These are phyloP conservation scores for Omphalotus guepiniiformis DNA, from an alignment of 768 basidiomycete species.

Conservation along the genomic window DNA sequence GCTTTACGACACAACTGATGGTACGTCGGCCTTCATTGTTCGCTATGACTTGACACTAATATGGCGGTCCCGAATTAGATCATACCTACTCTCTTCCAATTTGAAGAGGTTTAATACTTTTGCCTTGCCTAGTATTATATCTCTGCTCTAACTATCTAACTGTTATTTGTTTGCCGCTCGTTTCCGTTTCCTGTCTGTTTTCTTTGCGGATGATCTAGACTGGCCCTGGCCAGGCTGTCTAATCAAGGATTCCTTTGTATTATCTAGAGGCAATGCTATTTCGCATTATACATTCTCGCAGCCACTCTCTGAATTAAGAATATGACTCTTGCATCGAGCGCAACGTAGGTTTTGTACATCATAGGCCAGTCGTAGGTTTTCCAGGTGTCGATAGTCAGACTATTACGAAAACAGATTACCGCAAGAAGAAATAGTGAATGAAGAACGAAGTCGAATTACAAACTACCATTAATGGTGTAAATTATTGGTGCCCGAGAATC, in stretches of 20 bases:
- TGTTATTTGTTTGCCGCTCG: conserved; percentile 26
- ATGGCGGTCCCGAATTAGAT: too few relatives aligned
- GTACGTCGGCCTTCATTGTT: too few relatives aligned
- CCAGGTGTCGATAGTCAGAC: too few relatives aligned
- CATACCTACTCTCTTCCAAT: conserved; percentile 8
- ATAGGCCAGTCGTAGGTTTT: too few relatives aligned
- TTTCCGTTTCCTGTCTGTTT: conserved; percentile 20
- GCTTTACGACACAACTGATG: too few relatives aligned
- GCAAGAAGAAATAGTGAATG: too few relatives aligned
- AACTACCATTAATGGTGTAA: too few relatives aligned
- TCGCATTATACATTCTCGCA: conserved; percentile 19
- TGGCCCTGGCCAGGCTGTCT: conserved; percentile 27
- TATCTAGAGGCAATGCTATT: conserved; percentile 36
- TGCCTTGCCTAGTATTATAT: conserved; percentile 3
- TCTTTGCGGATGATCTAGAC: conserved; percentile 5
- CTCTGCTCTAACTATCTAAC: conserved; percentile 17
- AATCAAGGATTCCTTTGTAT: conserved; percentile 34
- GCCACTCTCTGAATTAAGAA: not conserved
- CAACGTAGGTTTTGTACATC: too few relatives aligned
- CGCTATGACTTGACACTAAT: too few relatives aligned
- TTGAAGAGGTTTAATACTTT: conserved; percentile 15
- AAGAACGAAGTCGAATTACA: too few relatives aligned
- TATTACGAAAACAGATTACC: too few relatives aligned
- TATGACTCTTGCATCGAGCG: not conserved
- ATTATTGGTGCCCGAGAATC: too few relatives aligned